A percentile compares a stretch with the other conserved stretches of the same genome.
Evolutionary conservation across 768 basidiomycete genomes (phyloP).

Genomic region (Leccinum rimulosum): DNA sequence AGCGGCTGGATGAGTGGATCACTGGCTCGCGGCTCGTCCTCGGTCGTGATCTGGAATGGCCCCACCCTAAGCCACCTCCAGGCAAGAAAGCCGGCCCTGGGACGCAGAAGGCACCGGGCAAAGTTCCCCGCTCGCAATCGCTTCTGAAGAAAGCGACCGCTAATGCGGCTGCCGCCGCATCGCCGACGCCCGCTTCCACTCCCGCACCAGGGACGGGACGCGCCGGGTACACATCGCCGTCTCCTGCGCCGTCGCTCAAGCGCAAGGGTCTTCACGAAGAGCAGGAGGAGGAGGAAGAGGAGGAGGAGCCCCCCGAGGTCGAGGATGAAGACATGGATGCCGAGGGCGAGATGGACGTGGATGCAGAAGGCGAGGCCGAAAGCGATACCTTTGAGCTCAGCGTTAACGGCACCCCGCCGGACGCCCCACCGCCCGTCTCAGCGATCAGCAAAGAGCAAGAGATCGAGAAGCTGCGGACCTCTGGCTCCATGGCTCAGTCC

Average conservation of each 20-base stretch:
- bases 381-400: constrained; percentile 72
- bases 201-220: constrained; percentile 33
- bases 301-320: constrained; percentile 43
- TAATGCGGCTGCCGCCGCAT: constrained; percentile 65
- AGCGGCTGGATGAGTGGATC: constrained; percentile 98
- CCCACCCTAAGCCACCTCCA: constrained; percentile 73
- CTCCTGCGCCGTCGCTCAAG: constrained; percentile 60
- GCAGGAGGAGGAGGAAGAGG: constrained; percentile 58
- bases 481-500: constrained; percentile 98
- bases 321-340: constrained; percentile 44
- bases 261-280: constrained; percentile 68
- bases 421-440: constrained; percentile 50
- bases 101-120: constrained; percentile 55
- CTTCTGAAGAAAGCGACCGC: constrained; percentile 69
- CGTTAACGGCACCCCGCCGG: constrained; percentile 45
- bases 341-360: constrained; percentile 50
- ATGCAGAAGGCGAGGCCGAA: constrained; percentile 42
- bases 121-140: constrained; percentile 56
- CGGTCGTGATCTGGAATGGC: constrained; percentile 89
- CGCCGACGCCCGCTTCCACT: constrained; percentile 55
- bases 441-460: constrained; percentile 96
- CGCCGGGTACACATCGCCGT: constrained; percentile 47
- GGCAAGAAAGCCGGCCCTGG: constrained; percentile 51
- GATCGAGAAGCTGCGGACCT: constrained; percentile 96
- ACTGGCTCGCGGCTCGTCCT: constrained; percentile 83